Evolutionary conservation across 208 protist genomes (phyloP), one percentile per base, ranked within the genome.

Genomic region (Leishmania lainsoni): DNA sequence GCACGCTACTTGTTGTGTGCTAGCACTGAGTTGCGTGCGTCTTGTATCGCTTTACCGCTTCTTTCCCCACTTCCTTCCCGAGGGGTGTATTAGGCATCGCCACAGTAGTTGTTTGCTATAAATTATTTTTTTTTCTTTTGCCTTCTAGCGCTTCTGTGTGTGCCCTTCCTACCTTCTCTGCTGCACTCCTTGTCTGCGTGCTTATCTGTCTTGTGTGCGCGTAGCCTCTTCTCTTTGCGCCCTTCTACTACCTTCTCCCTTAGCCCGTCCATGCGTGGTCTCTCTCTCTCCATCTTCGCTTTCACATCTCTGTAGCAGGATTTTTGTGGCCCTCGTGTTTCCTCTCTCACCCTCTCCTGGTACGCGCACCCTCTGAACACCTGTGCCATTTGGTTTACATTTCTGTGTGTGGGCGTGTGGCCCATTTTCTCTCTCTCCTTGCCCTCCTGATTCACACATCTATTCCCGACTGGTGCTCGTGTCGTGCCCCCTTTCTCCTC

Each of bases 161-260:
- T 20, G 22, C 56, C n/a, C 56, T 29, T 26, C n/a, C 5, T 61
- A 29, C 56, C 56, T n/a, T 61, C 6, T 61, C 6, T 61, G n/a
- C n/a, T 20, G 5, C 56, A 26, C 56, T 29, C 56, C 5, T 29
- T 61, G 56, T 12, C 22, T n/a, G 22, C 56, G 22, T 61, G 56
- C 56, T 29, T 20, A 61, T 29, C 56, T 61, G 56, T 61, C 10
- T 9, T 8, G 56, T 26, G 22, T n/a, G 0, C 3, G 56, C 16
- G 56, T 29, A 61, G 16, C 72, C 48, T 52, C 12, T 5, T 59
- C 48, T 71, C 48, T 69, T 32, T 56, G 22, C 39, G 48, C 63
- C 63, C 14, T 14, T 32, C 65, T 79, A n/a, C 70, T 52, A 17
- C 61, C 70, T 54, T 80, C 29, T 73, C 35, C 52, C 70, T 76